phyloP scores from a whole-genome alignment of 176 grass and related monocot genomes.

The Cocos nucifera region DNA sequence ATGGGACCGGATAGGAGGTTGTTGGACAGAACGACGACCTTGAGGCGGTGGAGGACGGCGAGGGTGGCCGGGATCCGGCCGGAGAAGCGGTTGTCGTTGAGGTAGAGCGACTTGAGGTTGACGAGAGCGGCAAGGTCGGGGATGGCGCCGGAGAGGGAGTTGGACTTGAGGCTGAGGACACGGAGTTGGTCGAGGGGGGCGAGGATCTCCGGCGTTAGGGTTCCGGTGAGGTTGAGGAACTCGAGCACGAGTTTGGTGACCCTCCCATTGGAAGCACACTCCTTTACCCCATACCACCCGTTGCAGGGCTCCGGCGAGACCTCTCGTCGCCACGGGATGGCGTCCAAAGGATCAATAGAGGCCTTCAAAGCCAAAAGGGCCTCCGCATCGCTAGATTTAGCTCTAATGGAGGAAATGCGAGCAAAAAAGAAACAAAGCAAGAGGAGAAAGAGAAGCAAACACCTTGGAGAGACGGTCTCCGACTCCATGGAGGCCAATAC shows the following conservation, averaged over 20 bases:
- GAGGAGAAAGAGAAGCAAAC: constrained; percentile 4
- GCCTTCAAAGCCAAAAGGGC: constrained; percentile 62
- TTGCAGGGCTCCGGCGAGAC: constrained; percentile 28
- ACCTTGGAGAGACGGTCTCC: background rate
- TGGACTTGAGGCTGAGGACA: constrained; percentile 84
- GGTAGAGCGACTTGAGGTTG: constrained; percentile 85
- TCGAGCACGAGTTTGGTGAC: constrained; percentile 93
- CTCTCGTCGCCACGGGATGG: constrained; percentile 51
- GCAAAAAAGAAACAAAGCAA: constrained; percentile 5
- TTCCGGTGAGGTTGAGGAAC: constrained; percentile 65
- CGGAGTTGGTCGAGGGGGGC: constrained; percentile 61
- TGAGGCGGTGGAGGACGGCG: constrained; percentile 57
- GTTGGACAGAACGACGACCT: constrained; percentile 55
- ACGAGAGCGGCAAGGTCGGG: constrained; percentile 46
- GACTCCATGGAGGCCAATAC: background rate
- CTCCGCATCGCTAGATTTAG: constrained; percentile 29
- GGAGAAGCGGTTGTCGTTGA: constrained; percentile 56
- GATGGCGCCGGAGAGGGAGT: constrained; percentile 58
- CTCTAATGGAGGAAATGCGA: background rate
- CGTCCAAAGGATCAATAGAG: constrained; percentile 40
- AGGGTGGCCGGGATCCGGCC: constrained; percentile 49
- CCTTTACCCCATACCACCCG: constrained; percentile 63
- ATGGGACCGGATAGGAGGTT: constrained; percentile 63
- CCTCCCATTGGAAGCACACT: constrained; percentile 30
- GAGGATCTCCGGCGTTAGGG: constrained; percentile 37